Conservation (phyloP, 2,329 filamentous ascomycete genomes). For the Drechmeria coniospora region DNA sequence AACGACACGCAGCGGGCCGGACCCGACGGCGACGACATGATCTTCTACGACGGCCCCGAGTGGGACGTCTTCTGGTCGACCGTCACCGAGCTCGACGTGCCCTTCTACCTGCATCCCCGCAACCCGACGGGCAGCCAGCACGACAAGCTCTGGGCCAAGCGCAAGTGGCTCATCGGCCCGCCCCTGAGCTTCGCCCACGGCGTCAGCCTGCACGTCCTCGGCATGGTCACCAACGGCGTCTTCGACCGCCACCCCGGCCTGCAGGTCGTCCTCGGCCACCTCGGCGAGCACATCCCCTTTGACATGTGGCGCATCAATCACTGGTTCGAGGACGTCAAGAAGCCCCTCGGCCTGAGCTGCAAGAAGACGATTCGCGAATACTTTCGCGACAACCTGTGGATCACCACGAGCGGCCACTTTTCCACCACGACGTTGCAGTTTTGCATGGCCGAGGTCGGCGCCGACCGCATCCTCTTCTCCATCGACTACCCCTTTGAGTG, state of each 20-base stretch:
- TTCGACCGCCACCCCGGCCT: slow-evolving; percentile 31
- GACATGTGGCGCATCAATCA: slow-evolving; percentile 35
- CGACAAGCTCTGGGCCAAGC: slow-evolving; percentile 42
- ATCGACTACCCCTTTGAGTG: slow-evolving; percentile 38
- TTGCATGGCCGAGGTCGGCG: slow-evolving; percentile 29
- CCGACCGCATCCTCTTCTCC: slow-evolving; percentile 34
- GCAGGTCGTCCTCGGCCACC: slow-evolving; percentile 30
- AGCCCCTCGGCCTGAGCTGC: slow-evolving; percentile 29
- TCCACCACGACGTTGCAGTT: slow-evolving; percentile 36
- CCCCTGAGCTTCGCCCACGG: slow-evolving; percentile 43
- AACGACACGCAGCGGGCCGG: slow-evolving; percentile 47
- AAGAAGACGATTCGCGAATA: slow-evolving; percentile 36
- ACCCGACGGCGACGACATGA: slow-evolving; percentile 39
- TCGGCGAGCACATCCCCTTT: slow-evolving; percentile 33
- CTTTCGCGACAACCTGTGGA: slow-evolving; percentile 38
- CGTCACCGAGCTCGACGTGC: slow-evolving; percentile 42
- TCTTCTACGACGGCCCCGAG: slow-evolving; percentile 47
- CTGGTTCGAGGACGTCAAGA: slow-evolving; percentile 41
- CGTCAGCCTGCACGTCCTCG: slow-evolving; percentile 40
- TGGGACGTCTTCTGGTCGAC: slow-evolving; percentile 49
- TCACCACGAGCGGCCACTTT: slow-evolving; percentile 42
- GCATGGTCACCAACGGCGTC: slow-evolving; percentile 33
- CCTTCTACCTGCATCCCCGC: slow-evolving; percentile 48
- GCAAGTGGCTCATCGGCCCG: slow-evolving; percentile 44
- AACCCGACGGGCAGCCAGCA: slow-evolving; percentile 39